Evolutionary conservation across 2,329 filamentous ascomycete species (phyloP), one percentile per base, ranked within the genome.

Genomic region (Fusarium sp.): DNA sequence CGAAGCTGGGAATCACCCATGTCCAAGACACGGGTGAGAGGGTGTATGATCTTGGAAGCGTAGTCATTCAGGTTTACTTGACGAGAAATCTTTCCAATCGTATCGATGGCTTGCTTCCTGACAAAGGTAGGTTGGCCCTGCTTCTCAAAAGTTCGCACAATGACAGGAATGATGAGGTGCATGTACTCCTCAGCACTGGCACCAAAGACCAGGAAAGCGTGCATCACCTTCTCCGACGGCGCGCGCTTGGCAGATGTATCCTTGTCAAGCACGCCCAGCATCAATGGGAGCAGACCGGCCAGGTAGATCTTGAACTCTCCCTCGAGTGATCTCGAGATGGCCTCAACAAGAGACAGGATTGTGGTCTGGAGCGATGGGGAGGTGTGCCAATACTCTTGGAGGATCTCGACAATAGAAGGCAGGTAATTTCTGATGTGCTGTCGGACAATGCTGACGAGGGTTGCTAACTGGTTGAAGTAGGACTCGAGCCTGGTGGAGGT

Each of bases 301-400:
- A 99, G 80, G 70, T 97, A 97, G 38, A 97, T 90, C 75, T 98
- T 97, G 81, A 99, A 99, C 73, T 99, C 95, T 63, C 95, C 95
- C 71, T 99, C 95, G 1, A 99, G 80, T 0, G 95, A 96, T 57
- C 91, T 88, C 4, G 95, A 92, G 54, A 99, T 97, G 1, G 94
- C 92, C 75, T 99, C 95, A 8, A 99, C 90, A 23, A 99, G 82
- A 1, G 90, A 90, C 48, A 99, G 78, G 51, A 99, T 97, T 0
- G 96, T 99, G 0, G 89, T 88, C 75, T 98, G 95, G 3, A 98
- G 82, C 29, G 90, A 88, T 11, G 89, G 83, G 6, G 90, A 91
- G 29, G 85, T 84, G 68, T 92, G 86, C 95, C 95, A 99, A 75
- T 92, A 97, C 58, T 97, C 91, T 70, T 92, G 88, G 15, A 98